Evolutionary conservation across 2,329 filamentous ascomycete genomes (phyloP), one percentile per base, ranked within the genome.

Genomic region (Pestalotiopsis sp.): DNA sequence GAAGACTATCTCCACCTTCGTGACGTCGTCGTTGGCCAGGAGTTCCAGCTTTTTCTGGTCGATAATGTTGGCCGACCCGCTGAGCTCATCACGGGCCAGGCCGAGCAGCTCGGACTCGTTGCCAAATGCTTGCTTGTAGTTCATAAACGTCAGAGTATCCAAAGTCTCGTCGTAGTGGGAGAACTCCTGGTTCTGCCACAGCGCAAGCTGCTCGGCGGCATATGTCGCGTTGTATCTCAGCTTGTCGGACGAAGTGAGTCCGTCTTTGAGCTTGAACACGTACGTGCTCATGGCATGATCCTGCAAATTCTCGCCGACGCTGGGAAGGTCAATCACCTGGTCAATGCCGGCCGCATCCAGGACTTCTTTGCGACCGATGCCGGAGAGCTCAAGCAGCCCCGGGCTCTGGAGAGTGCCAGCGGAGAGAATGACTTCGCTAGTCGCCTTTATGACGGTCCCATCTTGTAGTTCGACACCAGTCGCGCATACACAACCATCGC

Each of bases 291-390:
- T 71, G 41, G 74, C 73, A 20, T 87, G 84, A 70, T 86, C 84
- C 69, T 86, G 84, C 68, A 86, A 82, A 69, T 85, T 83, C 64
- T 83, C 78, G 4, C 85, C 85, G 3, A 87, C 84, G 3, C 82
- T 81, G 4, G 82, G 80, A 17, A 85, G 77, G 62, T 85, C 79
- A 45, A 84, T 77, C 5, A 81, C 68, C 2, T 77, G 76, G 7
- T 80, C 75, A 36, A 87, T 81, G 2, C 81, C 82, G 6, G 80
- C 79, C 11, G 76, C 75, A n/a, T 79, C 71, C 3, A 88, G 81
- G 14, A 87, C 74, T 23, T 78, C 75, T 7, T 76, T 77, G 12
- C 82, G 79, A 13, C 81, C 81, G 25, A 82, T 74, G 5, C 80
- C 80, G 60, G 79, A 81, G 17, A 76, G 75, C 71, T 80, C 76